A percentile compares a stretch with the other conserved stretches of the same genome.
phyloP scores from a whole-genome alignment of 495 filamentous ascomycete species.

The Podospora pseudocomata region DNA sequence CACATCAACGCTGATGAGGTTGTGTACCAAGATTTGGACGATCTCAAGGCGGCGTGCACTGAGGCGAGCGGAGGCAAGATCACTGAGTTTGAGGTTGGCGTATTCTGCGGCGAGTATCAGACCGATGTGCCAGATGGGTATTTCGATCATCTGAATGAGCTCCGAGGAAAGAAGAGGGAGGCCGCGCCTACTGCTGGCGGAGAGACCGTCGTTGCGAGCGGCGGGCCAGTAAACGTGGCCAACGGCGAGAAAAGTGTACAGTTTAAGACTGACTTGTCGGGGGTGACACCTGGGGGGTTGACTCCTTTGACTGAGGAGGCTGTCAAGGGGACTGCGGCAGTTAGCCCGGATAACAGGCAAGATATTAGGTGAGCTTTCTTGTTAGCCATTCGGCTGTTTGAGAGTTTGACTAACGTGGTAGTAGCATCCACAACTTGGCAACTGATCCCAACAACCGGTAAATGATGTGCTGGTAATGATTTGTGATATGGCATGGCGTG shows the following conservation, averaged over 20 bases:
- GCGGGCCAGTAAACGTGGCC: conserved; percentile 25
- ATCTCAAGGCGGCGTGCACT: conserved; percentile 75
- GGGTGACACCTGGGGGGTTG: conserved; percentile 1
- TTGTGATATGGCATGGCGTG: not conserved
- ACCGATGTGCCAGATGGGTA: conserved; percentile 81
- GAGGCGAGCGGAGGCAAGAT: conserved; percentile 57
- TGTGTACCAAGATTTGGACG: conserved; percentile 83
- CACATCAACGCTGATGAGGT: conserved; percentile 89
- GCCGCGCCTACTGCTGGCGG: not conserved
- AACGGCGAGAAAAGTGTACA: conserved; percentile 3
- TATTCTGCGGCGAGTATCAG: conserved; percentile 89
- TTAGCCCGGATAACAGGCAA: conserved; percentile 27
- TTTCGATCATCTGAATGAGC: conserved; percentile 76
- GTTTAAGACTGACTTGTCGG: not conserved
- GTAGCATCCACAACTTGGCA: conserved; percentile 2
- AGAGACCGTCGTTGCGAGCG: conserved; percentile 15
- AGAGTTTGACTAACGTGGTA: not conserved
- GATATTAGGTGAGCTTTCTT: conserved; percentile 30
- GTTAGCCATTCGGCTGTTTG: not conserved
- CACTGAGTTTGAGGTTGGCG: conserved; percentile 82
- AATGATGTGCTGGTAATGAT: not conserved
- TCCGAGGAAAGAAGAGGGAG: conserved; percentile 68
- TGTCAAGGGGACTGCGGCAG: conserved; percentile 1
- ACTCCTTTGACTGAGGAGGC: not conserved
- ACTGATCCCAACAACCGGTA: not conserved